Evolutionary conservation across 345 rosid genomes (phyloP).

Genomic region (Rubroshorea leprosula): DNA sequence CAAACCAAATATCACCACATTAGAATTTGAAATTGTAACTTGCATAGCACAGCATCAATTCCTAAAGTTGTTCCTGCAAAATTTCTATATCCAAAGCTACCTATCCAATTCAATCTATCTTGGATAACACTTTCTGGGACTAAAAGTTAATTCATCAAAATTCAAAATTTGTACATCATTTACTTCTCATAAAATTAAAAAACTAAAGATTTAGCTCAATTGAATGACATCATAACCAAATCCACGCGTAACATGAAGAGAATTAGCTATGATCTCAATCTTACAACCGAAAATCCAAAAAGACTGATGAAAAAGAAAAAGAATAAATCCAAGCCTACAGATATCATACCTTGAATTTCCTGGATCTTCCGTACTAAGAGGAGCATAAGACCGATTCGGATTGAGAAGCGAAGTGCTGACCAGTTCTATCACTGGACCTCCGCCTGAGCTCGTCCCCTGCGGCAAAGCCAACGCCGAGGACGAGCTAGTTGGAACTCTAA

Average conservation of each 20-base stretch:
- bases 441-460: constrained; percentile 27
- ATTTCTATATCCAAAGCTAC: not conserved
- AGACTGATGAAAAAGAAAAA: not conserved
- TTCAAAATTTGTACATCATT: not conserved
- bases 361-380: constrained; percentile 90
- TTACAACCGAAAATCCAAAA: too few species aligned
- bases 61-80: not conserved
- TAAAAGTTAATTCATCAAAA: not conserved
- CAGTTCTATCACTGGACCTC: constrained; percentile 90
- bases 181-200: not conserved
- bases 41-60: too few species aligned
- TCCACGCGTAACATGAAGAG: not conserved
- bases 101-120: not conserved
- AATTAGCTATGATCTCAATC: not conserved
- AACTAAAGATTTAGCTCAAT: constrained; percentile 12
- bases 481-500: constrained; percentile 57
- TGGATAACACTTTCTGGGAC: too few species aligned
- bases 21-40: not conserved
- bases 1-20: not conserved
- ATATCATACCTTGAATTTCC: constrained; percentile 66
- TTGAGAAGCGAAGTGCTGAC: constrained; percentile 73
- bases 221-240: constrained; percentile 11
- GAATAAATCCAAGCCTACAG: not conserved
- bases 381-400: constrained; percentile 61
- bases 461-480: constrained; percentile 18